A percentile compares a stretch with the other conserved stretches of the same genome.
Conservation (phyloP, 106 monocot species). For the Alisma plantagoaquatica region DNA sequence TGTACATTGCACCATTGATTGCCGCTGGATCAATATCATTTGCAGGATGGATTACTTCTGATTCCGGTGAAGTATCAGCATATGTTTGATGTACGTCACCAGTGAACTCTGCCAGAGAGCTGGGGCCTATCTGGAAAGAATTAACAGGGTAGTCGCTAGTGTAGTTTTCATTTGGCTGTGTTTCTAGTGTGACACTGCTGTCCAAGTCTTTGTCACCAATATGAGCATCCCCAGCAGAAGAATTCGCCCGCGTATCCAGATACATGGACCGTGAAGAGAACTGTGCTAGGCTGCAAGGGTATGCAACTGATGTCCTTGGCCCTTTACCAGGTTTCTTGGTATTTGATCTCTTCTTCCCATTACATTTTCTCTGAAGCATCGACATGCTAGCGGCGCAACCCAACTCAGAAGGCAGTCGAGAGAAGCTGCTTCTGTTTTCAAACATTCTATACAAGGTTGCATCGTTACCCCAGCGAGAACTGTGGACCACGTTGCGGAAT, state of each 20-base stretch:
- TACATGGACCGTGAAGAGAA: too few species aligned
- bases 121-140: slow-evolving; percentile 21
- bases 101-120: slow-evolving; percentile 11
- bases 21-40: slow-evolving; percentile 14
- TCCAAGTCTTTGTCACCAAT: slow-evolving; percentile 54
- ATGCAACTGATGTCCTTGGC: too few species aligned
- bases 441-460: slow-evolving; percentile 29
- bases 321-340: slow-evolving; percentile 4
- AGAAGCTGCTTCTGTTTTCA: too few species aligned
- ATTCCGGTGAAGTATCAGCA: slow-evolving; percentile 55
- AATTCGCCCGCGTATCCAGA: too few species aligned
- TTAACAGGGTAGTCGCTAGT: slow-evolving; percentile 29
- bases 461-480: slow-evolving; percentile 53
- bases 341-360: slow-evolving; percentile 7
- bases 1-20: slow-evolving; percentile 16
- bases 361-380: too few species aligned
- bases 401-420: too few species aligned
- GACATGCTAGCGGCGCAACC: too few species aligned
- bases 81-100: slow-evolving; percentile 20
- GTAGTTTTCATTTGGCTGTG: slow-evolving; percentile 29
- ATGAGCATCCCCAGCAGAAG: slow-evolving; percentile 14
- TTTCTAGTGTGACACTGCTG: slow-evolving; percentile 64
- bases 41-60: slow-evolving; percentile 42
- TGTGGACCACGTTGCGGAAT: slow-evolving; percentile 15
- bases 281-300: too few species aligned